Percentiles rank a stretch among this genome's conserved stretches.
Conservation (phyloP, 352 stramenopile species). For the Phytophthora sansomeana region DNA sequence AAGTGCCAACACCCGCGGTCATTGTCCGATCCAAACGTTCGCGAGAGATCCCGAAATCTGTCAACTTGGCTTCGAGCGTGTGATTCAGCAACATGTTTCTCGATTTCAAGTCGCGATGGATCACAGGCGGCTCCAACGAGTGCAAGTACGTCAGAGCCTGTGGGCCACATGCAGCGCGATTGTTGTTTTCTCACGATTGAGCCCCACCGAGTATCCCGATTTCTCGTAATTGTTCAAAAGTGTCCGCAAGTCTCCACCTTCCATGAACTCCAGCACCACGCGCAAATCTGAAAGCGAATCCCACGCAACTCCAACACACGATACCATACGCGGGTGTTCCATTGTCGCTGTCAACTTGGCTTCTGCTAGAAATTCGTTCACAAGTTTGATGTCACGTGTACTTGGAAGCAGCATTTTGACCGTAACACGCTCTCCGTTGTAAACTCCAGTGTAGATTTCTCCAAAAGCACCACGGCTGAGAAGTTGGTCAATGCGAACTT, state of each 20-base stretch:
- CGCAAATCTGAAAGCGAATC: slow-evolving; percentile 20
- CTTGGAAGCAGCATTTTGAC: slow-evolving; percentile 22
- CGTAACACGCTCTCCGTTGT: slow-evolving; percentile 5
- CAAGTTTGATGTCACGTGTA: slow-evolving; percentile 11
- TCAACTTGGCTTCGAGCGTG: slow-evolving; percentile 41
- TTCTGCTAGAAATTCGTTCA: slow-evolving; percentile 14
- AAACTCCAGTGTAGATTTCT: slow-evolving; percentile 17
- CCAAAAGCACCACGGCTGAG: slow-evolving; percentile 20
- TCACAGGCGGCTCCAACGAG: slow-evolving; percentile 39
- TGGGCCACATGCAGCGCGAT: slow-evolving; percentile 40
- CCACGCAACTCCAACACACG: slow-evolving; percentile 8
- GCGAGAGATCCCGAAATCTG: slow-evolving; percentile 42
- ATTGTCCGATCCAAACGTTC: slow-evolving; percentile 38
- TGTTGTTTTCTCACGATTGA: slow-evolving; percentile 25
- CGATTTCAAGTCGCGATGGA: slow-evolving; percentile 53
- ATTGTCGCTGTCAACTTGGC: slow-evolving; percentile 8
- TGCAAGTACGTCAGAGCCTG: slow-evolving; percentile 49
- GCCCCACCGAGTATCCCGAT: neutral
- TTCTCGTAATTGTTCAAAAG: slow-evolving; percentile 13
- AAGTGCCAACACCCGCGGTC: slow-evolving; percentile 40
- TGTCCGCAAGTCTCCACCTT: neutral
- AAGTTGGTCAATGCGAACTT: slow-evolving; percentile 4
- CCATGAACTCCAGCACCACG: slow-evolving; percentile 21
- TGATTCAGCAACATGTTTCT: slow-evolving; percentile 43
- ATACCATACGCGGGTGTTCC: slow-evolving; percentile 13